These are phyloP conservation scores for Helotiales sp. DNA, from an alignment of 2,329 filamentous ascomycete species.

Conservation along the genomic window DNA sequence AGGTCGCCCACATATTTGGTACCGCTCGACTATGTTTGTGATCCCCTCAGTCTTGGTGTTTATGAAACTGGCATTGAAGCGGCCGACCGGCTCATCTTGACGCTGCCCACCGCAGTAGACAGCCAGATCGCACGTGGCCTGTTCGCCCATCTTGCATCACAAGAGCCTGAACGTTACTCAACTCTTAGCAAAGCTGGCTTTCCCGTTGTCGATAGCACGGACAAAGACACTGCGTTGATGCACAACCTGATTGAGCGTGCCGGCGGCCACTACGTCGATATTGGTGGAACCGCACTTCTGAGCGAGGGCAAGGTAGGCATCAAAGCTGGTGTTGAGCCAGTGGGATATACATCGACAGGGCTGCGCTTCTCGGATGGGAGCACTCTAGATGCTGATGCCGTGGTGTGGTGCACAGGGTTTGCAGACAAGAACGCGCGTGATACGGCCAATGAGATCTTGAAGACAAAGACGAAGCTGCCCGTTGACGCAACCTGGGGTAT, in stretches of 20 bases:
- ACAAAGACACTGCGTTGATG: not conserved
- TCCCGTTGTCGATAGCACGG: not conserved
- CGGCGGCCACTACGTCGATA: not conserved
- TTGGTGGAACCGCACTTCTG: not conserved
- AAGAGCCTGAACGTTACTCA: not conserved
- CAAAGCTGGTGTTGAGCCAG: not conserved
- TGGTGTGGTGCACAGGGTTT: constrained; percentile 45
- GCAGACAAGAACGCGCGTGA: constrained; percentile 33
- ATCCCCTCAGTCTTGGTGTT: not conserved
- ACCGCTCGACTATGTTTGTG: not conserved
- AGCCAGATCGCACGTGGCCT: no score
- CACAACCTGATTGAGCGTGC: not conserved
- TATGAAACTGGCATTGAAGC: no score
- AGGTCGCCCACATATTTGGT: constrained; percentile 28
- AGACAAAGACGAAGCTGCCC: constrained; percentile 15
- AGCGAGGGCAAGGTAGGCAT: not conserved
- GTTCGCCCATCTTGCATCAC: no score
- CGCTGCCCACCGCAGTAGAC: no score
- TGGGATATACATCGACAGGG: not conserved
- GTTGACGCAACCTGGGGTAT: constrained; percentile 42
- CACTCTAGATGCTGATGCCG: constrained; percentile 37
- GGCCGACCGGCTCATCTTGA: no score
- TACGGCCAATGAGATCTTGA: not conserved
- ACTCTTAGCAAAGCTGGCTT: not conserved
- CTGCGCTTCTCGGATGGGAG: constrained; percentile 12